These are phyloP conservation scores for Mortierella hygrophila DNA, from an alignment of 192 early-diverging fungal genomes.

Conservation along the genomic window DNA sequence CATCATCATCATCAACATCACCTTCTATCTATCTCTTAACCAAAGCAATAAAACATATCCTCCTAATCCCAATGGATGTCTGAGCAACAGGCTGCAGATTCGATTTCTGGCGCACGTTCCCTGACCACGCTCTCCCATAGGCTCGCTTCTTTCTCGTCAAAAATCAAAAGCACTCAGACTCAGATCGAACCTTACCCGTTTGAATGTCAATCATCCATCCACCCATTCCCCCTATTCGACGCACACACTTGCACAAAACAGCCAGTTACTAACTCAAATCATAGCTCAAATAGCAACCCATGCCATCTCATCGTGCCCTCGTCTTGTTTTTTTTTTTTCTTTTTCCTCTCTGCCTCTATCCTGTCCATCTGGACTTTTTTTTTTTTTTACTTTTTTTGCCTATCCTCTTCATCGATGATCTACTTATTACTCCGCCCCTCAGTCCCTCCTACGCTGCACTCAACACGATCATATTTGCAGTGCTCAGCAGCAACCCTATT, in stretches of 20 bases:
- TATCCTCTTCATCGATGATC: background rate
- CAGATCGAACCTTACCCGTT: background rate
- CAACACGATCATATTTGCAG: background rate
- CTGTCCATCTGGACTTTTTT: conserved; percentile 12
- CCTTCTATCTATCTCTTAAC: too few species aligned
- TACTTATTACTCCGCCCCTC: background rate
- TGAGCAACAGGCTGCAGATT: background rate
- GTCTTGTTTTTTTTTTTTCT: background rate
- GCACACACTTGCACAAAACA: background rate
- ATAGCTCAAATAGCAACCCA: background rate
- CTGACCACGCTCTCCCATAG: background rate
- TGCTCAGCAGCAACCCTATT: background rate
- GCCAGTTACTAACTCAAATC: background rate
- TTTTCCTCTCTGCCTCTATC: conserved; percentile 1
- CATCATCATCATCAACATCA: background rate
- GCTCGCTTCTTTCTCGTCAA: background rate
- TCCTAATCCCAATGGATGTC: background rate
- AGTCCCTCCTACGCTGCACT: background rate
- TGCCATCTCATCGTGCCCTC: conserved; percentile 1
- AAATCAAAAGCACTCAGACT: background rate
- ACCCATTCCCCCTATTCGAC: background rate
- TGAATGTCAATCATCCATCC: background rate
- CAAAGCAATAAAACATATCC: background rate
- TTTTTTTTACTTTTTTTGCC: background rate
- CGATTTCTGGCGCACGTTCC: background rate